A percentile compares a stretch with the other conserved stretches of the same genome.
Conservation (phyloP, 2,329 filamentous ascomycete genomes). For the Penicillium capsulatum region DNA sequence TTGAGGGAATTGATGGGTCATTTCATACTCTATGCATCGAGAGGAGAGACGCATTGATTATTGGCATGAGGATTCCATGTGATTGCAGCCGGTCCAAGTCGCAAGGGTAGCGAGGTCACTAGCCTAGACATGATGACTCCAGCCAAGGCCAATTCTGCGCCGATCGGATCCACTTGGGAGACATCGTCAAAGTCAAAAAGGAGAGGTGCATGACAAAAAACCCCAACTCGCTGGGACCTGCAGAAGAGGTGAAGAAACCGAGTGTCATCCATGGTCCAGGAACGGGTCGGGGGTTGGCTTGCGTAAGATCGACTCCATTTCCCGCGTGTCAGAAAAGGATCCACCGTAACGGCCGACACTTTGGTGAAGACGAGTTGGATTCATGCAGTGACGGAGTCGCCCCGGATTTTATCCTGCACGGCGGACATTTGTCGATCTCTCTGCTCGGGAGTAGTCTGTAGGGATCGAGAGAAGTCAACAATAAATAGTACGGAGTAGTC, state of each 20-base stretch:
- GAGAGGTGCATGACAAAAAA: neutral
- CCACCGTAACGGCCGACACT: conserved; percentile 23
- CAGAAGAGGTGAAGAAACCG: neutral
- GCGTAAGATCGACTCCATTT: conserved; percentile 22
- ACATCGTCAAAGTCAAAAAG: too few species aligned
- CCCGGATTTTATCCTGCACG: too few species aligned
- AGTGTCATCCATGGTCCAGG: neutral
- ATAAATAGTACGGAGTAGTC: too few species aligned
- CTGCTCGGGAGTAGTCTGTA: too few species aligned
- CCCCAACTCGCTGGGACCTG: neutral
- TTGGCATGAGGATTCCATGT: neutral
- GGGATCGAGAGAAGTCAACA: too few species aligned
- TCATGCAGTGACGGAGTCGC: too few species aligned
- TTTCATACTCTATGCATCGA: too few species aligned
- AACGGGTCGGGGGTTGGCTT: neutral
- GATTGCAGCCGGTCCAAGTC: neutral
- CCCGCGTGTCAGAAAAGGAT: conserved; percentile 20
- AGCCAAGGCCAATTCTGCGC: neutral
- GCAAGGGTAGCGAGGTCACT: neutral
- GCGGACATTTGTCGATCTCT: too few species aligned
- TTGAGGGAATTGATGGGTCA: too few species aligned
- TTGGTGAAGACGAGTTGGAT: too few species aligned
- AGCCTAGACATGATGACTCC: neutral
- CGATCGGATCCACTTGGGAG: too few species aligned
- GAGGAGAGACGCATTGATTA: too few species aligned